Percentiles rank a stretch among this genome's conserved stretches.
Evolutionary conservation across 805 yeast genomes (phyloP).

Genomic region (Cyberlindnera mississippiensis): DNA sequence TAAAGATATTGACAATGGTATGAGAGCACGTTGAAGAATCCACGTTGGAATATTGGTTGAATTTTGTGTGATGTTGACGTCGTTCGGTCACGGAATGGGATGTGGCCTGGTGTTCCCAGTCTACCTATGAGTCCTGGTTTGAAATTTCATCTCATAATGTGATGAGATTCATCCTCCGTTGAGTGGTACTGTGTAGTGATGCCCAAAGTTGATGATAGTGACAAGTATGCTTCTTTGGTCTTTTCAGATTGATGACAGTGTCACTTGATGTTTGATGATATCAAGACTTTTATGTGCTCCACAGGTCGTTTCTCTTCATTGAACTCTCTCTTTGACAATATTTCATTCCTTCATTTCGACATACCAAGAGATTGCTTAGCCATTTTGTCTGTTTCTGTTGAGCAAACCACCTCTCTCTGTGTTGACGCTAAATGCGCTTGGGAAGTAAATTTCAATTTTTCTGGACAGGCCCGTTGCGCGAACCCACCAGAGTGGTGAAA

Average conservation of each 20-base stretch:
- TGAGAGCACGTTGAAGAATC: too few relatives aligned
- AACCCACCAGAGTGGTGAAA: constrained; percentile 2
- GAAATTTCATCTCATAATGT: too few relatives aligned
- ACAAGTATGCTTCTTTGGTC: too few relatives aligned
- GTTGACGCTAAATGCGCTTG: constrained; percentile 6
- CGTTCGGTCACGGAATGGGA: too few relatives aligned
- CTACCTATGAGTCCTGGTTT: too few relatives aligned
- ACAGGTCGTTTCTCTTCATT: not conserved
- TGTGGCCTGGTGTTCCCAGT: too few relatives aligned
- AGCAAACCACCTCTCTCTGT: constrained; percentile 2
- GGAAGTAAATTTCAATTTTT: constrained; percentile 22
- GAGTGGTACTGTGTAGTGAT: too few relatives aligned
- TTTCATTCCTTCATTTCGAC: constrained; percentile 20
- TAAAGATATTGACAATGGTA: too few relatives aligned
- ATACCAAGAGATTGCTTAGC: constrained; percentile 50
- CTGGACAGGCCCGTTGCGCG: constrained; percentile 3
- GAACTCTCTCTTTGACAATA: constrained; percentile 1
- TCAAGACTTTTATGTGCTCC: not conserved
- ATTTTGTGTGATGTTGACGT: too few relatives aligned
- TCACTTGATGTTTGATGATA: not conserved
- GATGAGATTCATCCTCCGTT: too few relatives aligned
- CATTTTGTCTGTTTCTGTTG: constrained; percentile 31
- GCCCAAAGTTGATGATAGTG: too few relatives aligned
- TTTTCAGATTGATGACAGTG: not conserved
- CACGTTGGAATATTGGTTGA: too few relatives aligned